These are phyloP conservation scores for Acaromyces ingoldii DNA, from an alignment of 1,284 basidiomycete genomes.

Conservation along the genomic window DNA sequence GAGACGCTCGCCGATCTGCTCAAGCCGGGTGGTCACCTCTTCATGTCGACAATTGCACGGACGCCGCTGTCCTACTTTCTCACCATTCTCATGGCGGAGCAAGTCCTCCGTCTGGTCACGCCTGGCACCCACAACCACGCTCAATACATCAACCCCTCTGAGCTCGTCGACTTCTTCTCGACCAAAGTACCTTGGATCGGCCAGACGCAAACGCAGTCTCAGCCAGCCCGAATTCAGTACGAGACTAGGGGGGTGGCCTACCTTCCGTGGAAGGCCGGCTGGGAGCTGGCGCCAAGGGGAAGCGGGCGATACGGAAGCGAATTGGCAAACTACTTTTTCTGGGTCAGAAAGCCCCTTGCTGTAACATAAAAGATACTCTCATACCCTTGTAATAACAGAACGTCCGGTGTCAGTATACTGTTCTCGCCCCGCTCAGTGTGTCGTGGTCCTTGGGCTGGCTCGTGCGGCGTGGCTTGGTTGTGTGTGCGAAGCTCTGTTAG, in stretches of 20 bases:
- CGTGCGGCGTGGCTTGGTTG: too few relatives aligned
- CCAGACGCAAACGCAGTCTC: neutral
- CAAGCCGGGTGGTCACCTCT: slow-evolving; percentile 85
- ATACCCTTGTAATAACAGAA: too few relatives aligned
- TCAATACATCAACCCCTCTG: slow-evolving; percentile 84
- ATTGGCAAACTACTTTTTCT: slow-evolving; percentile 50
- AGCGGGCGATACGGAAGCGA: slow-evolving; percentile 22
- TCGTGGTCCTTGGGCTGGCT: too few relatives aligned
- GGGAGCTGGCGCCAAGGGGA: slow-evolving; percentile 20
- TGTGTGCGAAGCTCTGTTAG: too few relatives aligned
- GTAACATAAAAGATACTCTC: too few relatives aligned
- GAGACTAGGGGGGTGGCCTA: slow-evolving; percentile 44
- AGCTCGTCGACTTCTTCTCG: slow-evolving; percentile 80
- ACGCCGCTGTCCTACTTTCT: slow-evolving; percentile 84
- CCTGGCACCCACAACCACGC: slow-evolving; percentile 85
- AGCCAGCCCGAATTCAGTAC: slow-evolving; percentile 33
- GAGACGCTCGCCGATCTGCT: slow-evolving; percentile 35
- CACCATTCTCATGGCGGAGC: slow-evolving; percentile 84
- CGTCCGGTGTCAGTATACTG: too few relatives aligned
- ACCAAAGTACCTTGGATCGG: neutral
- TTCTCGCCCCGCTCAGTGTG: too few relatives aligned
- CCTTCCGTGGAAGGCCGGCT: slow-evolving; percentile 32
- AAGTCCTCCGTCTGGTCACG: slow-evolving; percentile 71
- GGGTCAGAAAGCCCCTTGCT: slow-evolving; percentile 45
- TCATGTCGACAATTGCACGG: slow-evolving; percentile 92